Base-by-base conservation (phyloP, 768 basidiomycete genomes). In the Strobilomyces echinocephalus region DNA sequence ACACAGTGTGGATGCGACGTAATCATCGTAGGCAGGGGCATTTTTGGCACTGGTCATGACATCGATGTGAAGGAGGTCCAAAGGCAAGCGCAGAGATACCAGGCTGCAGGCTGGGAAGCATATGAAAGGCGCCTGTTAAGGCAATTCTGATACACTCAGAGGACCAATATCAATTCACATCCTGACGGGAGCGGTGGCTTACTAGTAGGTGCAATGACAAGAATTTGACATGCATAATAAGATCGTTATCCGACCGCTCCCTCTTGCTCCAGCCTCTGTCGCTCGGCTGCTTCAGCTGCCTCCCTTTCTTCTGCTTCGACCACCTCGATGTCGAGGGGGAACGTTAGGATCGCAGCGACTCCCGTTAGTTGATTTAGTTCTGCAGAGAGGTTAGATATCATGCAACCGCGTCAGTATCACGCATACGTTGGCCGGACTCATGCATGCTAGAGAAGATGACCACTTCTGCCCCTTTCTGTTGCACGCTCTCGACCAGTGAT, bases 361-460 rank as follows among this genome's bases (percentile, higher is more conserved):
- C 97, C 97, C 8, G 93, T 95, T 38, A 98, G 68, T 59, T 95
- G 88, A 67, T 97, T 97, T n/a, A 99, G 76, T 67, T 99, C 97
- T 97, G 69, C 16, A 52, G 12, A 31, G 49, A 24, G 12, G 35
- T 48, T 39, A 60, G 50, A 52, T 44, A 6, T 52, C 36, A 34
- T 10, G 1, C 20, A n/a, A 18, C 9, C n/a, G 8, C 33, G 34
- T 11, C 7, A 49, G 16, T 24, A 52, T 39, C 26, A 40, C 36
- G 75, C 90, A 64, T 65, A 95, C 94, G 95, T 78, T 97, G 94
- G 14, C 97, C 97, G 20, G 91, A 92, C 72, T 99, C 97, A 66
- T 99, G 97, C 97, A 99, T 98, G 63, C 94, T 97, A 5, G 95
- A 98, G 71, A 98, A 99, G 59, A 97, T 94, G 18, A 97, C 77